Evolutionary conservation across 768 basidiomycete genomes (phyloP).

Genomic region (Porpolomopsis calyptriformis): DNA sequence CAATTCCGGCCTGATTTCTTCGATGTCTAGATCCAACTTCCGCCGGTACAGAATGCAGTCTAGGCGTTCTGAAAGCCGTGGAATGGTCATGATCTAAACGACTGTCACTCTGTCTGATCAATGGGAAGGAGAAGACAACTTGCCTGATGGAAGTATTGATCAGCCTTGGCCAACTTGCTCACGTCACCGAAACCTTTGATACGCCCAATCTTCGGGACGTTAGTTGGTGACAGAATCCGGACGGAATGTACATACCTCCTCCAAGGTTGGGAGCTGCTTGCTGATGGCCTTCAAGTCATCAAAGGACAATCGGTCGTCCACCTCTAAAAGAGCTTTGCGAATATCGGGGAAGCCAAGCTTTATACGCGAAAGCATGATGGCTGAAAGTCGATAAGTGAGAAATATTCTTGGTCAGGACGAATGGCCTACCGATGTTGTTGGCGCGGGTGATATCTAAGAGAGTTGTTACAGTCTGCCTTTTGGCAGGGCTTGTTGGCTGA

Average conservation of each 20-base stretch:
- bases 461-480: constrained; percentile 55
- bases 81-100: constrained; percentile 63
- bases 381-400: constrained; percentile 25
- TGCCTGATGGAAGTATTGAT: constrained; percentile 75
- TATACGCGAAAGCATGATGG: constrained; percentile 76
- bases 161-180: constrained; percentile 67
- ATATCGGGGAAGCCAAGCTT: constrained; percentile 57
- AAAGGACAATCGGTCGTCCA: constrained; percentile 63
- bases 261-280: constrained; percentile 66
- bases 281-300: constrained; percentile 71
- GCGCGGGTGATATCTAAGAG: constrained; percentile 73
- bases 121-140: constrained; percentile 8
- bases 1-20: constrained; percentile 76
- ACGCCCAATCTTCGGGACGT: constrained; percentile 37
- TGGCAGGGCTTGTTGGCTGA: constrained; percentile 28
- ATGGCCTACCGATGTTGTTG: constrained; percentile 61
- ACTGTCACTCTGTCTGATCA: constrained; percentile 6
- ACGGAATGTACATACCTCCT: constrained; percentile 47
- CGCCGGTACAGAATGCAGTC: constrained; percentile 78
- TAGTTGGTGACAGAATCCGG: not conserved
- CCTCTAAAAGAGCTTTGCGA: constrained; percentile 54
- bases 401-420: not conserved
- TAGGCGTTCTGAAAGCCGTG: constrained; percentile 60
- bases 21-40: constrained; percentile 73
- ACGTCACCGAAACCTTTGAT: constrained; percentile 65